Evolutionary conservation across 1,139 yeast species (phyloP), one percentile per base, ranked within the genome.

Genomic region (Blastobotrys aristatus): DNA sequence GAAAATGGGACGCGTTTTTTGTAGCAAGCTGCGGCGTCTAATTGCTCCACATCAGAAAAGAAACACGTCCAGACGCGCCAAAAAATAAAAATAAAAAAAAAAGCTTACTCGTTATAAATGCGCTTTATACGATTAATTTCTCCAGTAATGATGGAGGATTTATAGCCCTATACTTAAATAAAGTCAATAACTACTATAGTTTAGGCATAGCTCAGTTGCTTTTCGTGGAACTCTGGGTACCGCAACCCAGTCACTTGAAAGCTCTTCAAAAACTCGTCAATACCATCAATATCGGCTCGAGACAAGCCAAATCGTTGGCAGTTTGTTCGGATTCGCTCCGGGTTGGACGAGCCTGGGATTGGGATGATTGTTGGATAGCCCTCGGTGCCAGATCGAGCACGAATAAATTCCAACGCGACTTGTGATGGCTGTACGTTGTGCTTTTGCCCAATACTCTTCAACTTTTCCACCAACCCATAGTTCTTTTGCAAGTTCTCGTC

Each of bases 391-490:
- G 41, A 35, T 30, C 33, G 22, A 14, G 29, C 41, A 70, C 76
- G 40, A 53, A 86, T 67, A 94, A 95, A 88, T 4, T 86, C 81
- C 34, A 88, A 68, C 0, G 95, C 84, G 50, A 87, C 68, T 51
- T 83, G 81, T 33, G 89, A 84, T 42, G 82, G 69, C 0, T 85
- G 66, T n/a, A 75, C 69, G 7, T 67, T 61, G 53, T 72, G 70
- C 48, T 64, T 63, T 10, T 68, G 59, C 24, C 85, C 81, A 34
- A 78, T 56, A 27, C 61, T 55, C 13, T 57, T 50, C 66, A 85
- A 66, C 57, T 76, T 56, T 51, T 78, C 73, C 11, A 77, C 74
- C 42, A 81, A 59, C 2, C 59, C 54, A 53, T 73, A 57, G 64
- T 89, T 89, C 52, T 75, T 69, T 5, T 67, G 61, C 50, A 78